Evolutionary conservation across 2,329 filamentous ascomycete species (phyloP), one percentile per base, ranked within the genome.

Genomic region (Colletotrichum sp.): DNA sequence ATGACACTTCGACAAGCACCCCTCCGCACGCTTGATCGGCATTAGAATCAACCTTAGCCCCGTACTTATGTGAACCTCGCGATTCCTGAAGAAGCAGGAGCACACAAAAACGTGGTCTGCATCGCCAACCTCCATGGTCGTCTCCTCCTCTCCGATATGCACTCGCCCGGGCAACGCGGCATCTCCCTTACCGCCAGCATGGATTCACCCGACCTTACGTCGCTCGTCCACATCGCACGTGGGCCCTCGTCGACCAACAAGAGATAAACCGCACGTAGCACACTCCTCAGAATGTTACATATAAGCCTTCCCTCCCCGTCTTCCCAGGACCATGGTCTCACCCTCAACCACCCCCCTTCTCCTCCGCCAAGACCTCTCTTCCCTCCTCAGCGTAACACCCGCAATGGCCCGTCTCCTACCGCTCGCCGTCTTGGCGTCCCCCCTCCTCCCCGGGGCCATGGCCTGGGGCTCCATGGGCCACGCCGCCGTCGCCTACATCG

Each of bases 401-500:
- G 79, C 57, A 55, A 84, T 83, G 82, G 52, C 78, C 32, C 80
- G 79, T 60, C 62, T 79, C 68, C 32, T 78, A 64, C 44, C 78
- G 18, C 49, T 81, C 63, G 74, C 79, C 30, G 63, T 80, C 32
- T 76, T 82, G 70, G 76, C 79, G n/a, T 77, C 79, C 39, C 26
- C 21, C 26, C 63, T 78, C 24, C 62, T 78, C 18, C 78, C 78
- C 26, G 15, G 24, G 4, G 72, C 75, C 34, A 44, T 72, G 60
- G 86, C 86, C 71, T 88, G 86, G 86, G 86, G 86, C 15, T 81
- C 82, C 9, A 83, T 87, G 76, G 89, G 89, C 76, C 89, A 91
- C 79, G 87, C 88, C 76, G 88, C 89, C 1, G 84, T 91, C n/a
- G 89, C 89, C 24, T 89, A 90, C 80, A 81, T 91, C 59, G 89